phyloP scores from a whole-genome alignment of 1,139 yeast genomes.

The Torulaspora globosa region DNA sequence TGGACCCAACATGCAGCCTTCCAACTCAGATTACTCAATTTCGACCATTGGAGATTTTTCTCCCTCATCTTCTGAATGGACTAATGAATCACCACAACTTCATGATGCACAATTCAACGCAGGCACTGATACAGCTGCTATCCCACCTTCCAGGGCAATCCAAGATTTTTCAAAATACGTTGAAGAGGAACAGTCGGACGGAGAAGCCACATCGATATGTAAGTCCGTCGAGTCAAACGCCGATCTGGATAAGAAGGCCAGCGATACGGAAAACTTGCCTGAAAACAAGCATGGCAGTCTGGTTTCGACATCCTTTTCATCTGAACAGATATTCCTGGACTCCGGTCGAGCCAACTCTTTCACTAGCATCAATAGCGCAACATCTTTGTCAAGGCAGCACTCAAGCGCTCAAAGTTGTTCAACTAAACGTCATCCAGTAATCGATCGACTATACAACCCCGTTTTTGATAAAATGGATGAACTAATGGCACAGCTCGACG shows the following conservation, averaged over 20 bases:
- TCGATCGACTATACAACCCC: slow-evolving; percentile 47
- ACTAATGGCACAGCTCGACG: slow-evolving; percentile 35
- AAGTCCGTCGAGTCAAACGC: slow-evolving; percentile 2
- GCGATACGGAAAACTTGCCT: slow-evolving; percentile 1
- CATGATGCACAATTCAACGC: slow-evolving; percentile 17
- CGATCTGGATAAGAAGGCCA: neutral
- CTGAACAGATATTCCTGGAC: slow-evolving; percentile 28
- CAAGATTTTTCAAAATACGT: slow-evolving; percentile 32
- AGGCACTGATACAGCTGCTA: slow-evolving; percentile 12
- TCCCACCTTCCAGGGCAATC: slow-evolving; percentile 35
- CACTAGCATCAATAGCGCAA: slow-evolving; percentile 25
- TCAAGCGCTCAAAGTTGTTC: slow-evolving; percentile 6
- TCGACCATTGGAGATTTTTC: slow-evolving; percentile 43
- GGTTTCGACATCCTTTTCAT: slow-evolving; percentile 18
- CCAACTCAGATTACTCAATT: slow-evolving; percentile 33
- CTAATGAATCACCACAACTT: slow-evolving; percentile 35
- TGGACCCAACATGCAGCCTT: slow-evolving; percentile 23
- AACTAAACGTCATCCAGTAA: slow-evolving; percentile 41
- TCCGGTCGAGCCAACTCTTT: slow-evolving; percentile 23
- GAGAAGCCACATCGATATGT: slow-evolving; percentile 1
- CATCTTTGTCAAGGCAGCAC: slow-evolving; percentile 17
- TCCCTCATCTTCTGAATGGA: slow-evolving; percentile 42
- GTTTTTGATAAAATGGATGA: slow-evolving; percentile 47
- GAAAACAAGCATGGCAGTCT: slow-evolving; percentile 10
- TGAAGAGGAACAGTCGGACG: slow-evolving; percentile 5